Base-by-base conservation (phyloP, 306 rosid genomes). In the Sicyos baderoa region DNA sequence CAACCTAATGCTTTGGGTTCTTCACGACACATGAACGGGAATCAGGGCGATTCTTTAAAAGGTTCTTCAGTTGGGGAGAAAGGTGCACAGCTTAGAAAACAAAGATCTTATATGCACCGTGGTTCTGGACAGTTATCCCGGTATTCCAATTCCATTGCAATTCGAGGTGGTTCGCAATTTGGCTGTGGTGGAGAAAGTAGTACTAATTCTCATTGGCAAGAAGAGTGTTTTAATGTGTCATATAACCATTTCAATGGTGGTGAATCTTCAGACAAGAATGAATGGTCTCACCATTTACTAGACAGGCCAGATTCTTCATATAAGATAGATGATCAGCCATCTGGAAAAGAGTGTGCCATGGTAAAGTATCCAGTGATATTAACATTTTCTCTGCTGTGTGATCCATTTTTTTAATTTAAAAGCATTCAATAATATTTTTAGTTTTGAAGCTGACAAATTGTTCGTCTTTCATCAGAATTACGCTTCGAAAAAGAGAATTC, bases 101-200 rank as follows among this genome's bases (percentile, higher is more conserved):
- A 83, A 74, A 78, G 40, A 32, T 81, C 93, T 27, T 68, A 4
- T 16, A 50, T 73, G 79, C 75, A 80, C 7, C 74, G 71, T 64
- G 77, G 84, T 21, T 64, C 76, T 8, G 76, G 76, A 53, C 81
- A 83, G 37, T 67, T 87, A 7, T 84, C 90, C 40, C 79, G 80
- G 76, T 86, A 81, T 82, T 86, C 97, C 54, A 87, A 74, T 78
- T 90, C 95, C 0, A 79, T 84, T 42, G 86, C 88, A 22, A 75
- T 29, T 58, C 84, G 81, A 64, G 83, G 84, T 64, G 84, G 62
- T 74, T 87, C 82, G 15, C 74, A 25, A 56, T 82, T 84, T 58
- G 87, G 75, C 47, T 75, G 82, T 59, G 54, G 75, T 68, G 79
- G 78, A 45, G 74, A 83, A 70, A 73, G 75, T 75, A 65, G 78